Evolutionary conservation across 768 basidiomycete genomes (phyloP).

Genomic region (Zangia roseola): DNA sequence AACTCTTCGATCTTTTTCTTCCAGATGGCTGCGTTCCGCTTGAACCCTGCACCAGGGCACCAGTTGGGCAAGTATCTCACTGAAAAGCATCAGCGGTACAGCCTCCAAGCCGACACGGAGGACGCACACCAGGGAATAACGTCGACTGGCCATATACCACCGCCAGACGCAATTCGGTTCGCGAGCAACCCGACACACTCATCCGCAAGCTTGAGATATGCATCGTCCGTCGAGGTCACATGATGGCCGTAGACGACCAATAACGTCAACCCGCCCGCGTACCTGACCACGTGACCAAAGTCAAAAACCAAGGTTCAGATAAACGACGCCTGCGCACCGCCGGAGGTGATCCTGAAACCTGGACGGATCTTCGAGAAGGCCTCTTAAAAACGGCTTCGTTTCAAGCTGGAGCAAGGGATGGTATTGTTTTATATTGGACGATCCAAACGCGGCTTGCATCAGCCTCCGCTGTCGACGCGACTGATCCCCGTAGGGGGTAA

Average conservation of each 20-base stretch:
- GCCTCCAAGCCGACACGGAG: background rate
- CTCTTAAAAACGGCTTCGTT: constrained; percentile 55
- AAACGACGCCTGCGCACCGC: constrained; percentile 21
- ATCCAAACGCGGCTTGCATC: constrained; percentile 62
- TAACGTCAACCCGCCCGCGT: constrained; percentile 53
- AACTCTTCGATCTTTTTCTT: constrained; percentile 63
- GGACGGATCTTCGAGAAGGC: constrained; percentile 45
- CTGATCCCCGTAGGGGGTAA: constrained; percentile 63
- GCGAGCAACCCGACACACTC: constrained; percentile 42
- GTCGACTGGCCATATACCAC: constrained; percentile 44
- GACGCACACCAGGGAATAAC: constrained; percentile 36
- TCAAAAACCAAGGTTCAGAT: background rate
- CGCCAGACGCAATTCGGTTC: constrained; percentile 43
- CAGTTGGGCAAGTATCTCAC: constrained; percentile 61
- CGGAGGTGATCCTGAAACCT: constrained; percentile 36
- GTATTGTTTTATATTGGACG: constrained; percentile 52
- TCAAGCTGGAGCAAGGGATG: constrained; percentile 55
- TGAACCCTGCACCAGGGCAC: constrained; percentile 69
- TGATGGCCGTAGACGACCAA: constrained; percentile 65
- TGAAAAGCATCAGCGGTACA: constrained; percentile 7
- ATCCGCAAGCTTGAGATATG: constrained; percentile 41
- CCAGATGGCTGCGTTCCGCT: constrained; percentile 58
- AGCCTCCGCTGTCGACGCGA: constrained; percentile 64
- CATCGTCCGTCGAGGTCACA: constrained; percentile 39
- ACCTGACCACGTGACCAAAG: constrained; percentile 35